Evolutionary conservation across 192 early-diverging fungal species (phyloP), one percentile per base, ranked within the genome.

Genomic region (Phlyctochytrium planicorne): DNA sequence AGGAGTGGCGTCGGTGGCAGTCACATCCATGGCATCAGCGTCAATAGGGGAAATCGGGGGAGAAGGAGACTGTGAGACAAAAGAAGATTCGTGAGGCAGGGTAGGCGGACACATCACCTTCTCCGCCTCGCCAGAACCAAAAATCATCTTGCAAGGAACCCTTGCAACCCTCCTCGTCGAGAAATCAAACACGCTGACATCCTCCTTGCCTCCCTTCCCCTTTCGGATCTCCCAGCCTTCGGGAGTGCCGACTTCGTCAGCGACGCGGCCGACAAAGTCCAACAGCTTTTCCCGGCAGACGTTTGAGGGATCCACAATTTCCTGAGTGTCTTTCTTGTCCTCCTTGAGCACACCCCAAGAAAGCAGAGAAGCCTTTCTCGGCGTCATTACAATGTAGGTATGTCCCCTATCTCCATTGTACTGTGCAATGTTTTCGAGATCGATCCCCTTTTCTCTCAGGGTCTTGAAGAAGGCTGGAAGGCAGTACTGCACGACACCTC

Each of bases 301-400:
- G 30, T 62, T 62, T 4, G 10, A 47, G 20, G 61, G 25, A 4
- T 25, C 6, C 20, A 62, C 61, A 24, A 62, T 14, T 4, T 34
- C 25, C 14, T 4, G 6, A 10, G 35, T 6, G 55, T 57, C 55
- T 27, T 57, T 29, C 14, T 25, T 4, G 61, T 62, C 61, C 23
- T 14, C 16, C 20, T 36, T 14, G 17, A 62, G 50, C 14, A 62
- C 61, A 23, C 61, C 61, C 17, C 4, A 25, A 31, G 4, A 6
- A 47, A 62, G 61, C 34, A 62, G 30, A 25, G 12, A 14, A 4
- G 35, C 61, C 50, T 62, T 62, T 6, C 61, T 10, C 17, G 61
- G 61, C 34, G 61, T 62, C 34, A 62, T 50, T 10, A 62, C 61
- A 24, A 62, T 55, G 61, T 62, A 62, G 55, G 12, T 6, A 25